Conservation (phyloP, 169 alveolate genomes). For the Cryptosporidium meleagridis region DNA sequence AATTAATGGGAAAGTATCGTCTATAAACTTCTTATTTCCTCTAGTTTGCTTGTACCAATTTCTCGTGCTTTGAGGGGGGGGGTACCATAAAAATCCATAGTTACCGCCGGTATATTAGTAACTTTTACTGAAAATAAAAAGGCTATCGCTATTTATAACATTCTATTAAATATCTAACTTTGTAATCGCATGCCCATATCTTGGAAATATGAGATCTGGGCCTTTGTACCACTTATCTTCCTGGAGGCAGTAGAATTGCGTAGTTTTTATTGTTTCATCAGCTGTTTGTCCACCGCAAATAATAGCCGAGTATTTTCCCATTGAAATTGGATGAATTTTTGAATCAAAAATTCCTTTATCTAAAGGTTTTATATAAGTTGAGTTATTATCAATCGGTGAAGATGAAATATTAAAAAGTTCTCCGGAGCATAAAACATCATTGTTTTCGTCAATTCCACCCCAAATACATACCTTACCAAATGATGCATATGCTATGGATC, state of each 20-base stretch:
- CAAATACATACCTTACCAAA: slow-evolving; percentile 50
- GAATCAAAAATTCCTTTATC: slow-evolving; percentile 3
- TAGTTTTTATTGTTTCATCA: slow-evolving; percentile 10
- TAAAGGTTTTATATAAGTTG: slow-evolving; percentile 55
- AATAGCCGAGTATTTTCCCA: slow-evolving; percentile 49
- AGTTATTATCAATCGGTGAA: slow-evolving; percentile 13
- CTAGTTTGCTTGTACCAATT: not conserved
- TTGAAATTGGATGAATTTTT: not conserved
- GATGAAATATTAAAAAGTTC: slow-evolving; percentile 21
- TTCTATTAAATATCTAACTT: slow-evolving; percentile 14
- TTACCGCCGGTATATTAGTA: not conserved
- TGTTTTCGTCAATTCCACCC: slow-evolving; percentile 57
- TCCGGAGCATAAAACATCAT: slow-evolving; percentile 46
- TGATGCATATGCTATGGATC: slow-evolving; percentile 31
- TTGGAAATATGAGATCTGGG: slow-evolving; percentile 34
- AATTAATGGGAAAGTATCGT: not conserved
- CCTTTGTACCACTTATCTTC: slow-evolving; percentile 56
- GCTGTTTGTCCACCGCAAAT: slow-evolving; percentile 55
- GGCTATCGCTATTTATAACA: not conserved
- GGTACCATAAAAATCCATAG: not conserved
- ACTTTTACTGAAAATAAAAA: not conserved
- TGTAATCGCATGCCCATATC: slow-evolving; percentile 61
- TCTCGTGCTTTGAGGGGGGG: not conserved
- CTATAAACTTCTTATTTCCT: not conserved
- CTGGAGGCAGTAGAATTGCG: slow-evolving; percentile 28